phyloP scores from a whole-genome alignment of 2,329 filamentous ascomycete genomes.

The Penicillium sp. region DNA sequence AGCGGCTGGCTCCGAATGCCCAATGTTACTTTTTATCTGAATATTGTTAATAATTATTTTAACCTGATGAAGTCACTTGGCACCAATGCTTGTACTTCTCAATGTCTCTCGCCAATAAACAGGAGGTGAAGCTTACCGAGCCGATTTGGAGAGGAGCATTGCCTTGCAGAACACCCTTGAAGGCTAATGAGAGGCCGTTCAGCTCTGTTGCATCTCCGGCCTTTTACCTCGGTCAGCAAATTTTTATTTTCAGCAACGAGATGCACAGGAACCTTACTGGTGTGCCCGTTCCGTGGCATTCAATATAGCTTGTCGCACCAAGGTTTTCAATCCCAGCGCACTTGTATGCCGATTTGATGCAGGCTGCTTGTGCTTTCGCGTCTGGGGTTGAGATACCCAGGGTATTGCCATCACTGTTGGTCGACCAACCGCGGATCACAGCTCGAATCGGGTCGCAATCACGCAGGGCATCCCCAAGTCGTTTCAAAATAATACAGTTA shows the following conservation, averaged over 20 bases:
- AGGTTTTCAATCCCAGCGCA: conserved; percentile 21
- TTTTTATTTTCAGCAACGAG: no score
- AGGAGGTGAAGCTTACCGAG: no score
- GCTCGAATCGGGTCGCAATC: no score
- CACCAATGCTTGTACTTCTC: no score
- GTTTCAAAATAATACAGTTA: no score
- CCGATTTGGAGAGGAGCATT: no score
- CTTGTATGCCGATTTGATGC: conserved; percentile 32
- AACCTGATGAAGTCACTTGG: no score
- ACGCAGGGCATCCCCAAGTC: no score
- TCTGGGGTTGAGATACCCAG: conserved; percentile 48
- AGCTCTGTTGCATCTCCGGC: not conserved
- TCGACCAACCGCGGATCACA: conserved; percentile 28
- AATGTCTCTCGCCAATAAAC: no score
- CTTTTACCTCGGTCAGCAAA: no score
- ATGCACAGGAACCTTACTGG: not conserved
- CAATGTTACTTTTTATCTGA: conserved; percentile 37
- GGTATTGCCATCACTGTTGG: conserved; percentile 52
- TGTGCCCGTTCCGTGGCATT: conserved; percentile 2
- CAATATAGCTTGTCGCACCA: not conserved
- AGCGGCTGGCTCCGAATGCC: conserved; percentile 16
- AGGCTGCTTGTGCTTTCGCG: conserved; percentile 29
- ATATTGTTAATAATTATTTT: no score
- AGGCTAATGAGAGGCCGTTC: not conserved
- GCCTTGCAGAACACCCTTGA: no score